Conservation (phyloP, 2,329 filamentous ascomycete species). For the Colletotrichum kahawae region DNA sequence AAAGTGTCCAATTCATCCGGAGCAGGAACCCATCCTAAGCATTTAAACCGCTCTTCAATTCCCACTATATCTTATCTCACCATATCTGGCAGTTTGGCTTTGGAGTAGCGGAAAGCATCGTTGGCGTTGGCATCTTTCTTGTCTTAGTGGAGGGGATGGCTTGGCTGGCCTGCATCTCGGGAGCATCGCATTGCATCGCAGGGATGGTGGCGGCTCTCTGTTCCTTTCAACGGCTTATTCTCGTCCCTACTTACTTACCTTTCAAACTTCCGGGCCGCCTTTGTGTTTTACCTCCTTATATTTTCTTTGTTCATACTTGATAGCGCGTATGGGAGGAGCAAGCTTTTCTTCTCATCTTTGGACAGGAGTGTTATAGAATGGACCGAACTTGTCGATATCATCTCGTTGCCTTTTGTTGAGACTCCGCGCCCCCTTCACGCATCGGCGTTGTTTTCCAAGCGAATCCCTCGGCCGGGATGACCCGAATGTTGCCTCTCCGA, state of each 20-base stretch:
- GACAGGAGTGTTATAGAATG: background rate
- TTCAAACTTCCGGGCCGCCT: background rate
- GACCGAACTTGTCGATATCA: background rate
- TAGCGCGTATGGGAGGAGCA: background rate
- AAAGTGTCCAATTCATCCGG: background rate
- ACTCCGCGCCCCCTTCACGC: background rate
- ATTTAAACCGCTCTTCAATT: background rate
- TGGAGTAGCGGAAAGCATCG: background rate
- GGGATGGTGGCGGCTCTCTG: background rate
- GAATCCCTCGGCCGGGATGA: background rate
- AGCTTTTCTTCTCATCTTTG: background rate
- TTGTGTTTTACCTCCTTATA: background rate
- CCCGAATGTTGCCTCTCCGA: background rate
- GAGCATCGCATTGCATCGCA: conserved; percentile 15
- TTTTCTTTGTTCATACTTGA: background rate
- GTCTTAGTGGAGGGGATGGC: background rate
- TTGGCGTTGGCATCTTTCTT: background rate
- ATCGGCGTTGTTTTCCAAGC: background rate
- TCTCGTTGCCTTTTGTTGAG: background rate
- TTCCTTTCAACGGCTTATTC: background rate
- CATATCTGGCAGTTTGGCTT: background rate
- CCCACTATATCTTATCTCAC: background rate
- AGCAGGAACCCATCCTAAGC: background rate
- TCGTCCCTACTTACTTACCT: background rate
- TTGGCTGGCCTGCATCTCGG: conserved; percentile 17